Percentiles rank a stretch among this genome's conserved stretches.
Conservation (phyloP, 176 grass and related monocot genomes). For the Cenchrus fungigraminus region DNA sequence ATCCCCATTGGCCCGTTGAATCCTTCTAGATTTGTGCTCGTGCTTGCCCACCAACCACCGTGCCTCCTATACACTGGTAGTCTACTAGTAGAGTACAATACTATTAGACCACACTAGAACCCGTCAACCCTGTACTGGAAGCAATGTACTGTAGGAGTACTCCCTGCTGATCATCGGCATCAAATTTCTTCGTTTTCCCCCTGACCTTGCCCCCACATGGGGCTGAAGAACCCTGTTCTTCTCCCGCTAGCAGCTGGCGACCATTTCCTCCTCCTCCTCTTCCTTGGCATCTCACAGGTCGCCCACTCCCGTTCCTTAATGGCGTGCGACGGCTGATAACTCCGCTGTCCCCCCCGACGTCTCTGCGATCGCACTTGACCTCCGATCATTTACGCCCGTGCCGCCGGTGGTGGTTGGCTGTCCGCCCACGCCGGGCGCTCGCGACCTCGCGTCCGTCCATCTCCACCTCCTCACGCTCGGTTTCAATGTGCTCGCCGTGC, state of each 20-base stretch:
- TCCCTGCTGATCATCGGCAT: background rate
- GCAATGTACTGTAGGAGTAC: background rate
- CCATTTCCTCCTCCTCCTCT: background rate
- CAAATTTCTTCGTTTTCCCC: background rate
- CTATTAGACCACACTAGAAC: too few species aligned
- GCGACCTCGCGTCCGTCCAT: background rate
- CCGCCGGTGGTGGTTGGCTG: constrained; percentile 33
- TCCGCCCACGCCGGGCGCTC: background rate
- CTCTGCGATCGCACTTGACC: background rate
- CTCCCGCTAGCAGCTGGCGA: background rate
- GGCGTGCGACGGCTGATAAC: background rate
- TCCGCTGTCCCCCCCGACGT: background rate
- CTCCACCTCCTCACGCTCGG: background rate
- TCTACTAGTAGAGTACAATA: too few species aligned
- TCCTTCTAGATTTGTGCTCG: constrained; percentile 29
- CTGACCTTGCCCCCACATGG: background rate
- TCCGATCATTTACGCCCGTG: constrained; percentile 32
- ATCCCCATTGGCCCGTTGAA: constrained; percentile 18
- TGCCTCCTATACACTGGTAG: background rate
- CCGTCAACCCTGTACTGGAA: background rate
- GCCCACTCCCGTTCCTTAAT: constrained; percentile 15
- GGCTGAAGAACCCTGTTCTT: constrained; percentile 3
- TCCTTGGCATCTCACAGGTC: constrained; percentile 34
- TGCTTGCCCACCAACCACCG: constrained; percentile 21
- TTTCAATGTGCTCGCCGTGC: background rate